Percentiles rank a stretch among this genome's conserved stretches.
Conservation (phyloP, 2,329 filamentous ascomycete genomes). For the Aureobasidium sp. region DNA sequence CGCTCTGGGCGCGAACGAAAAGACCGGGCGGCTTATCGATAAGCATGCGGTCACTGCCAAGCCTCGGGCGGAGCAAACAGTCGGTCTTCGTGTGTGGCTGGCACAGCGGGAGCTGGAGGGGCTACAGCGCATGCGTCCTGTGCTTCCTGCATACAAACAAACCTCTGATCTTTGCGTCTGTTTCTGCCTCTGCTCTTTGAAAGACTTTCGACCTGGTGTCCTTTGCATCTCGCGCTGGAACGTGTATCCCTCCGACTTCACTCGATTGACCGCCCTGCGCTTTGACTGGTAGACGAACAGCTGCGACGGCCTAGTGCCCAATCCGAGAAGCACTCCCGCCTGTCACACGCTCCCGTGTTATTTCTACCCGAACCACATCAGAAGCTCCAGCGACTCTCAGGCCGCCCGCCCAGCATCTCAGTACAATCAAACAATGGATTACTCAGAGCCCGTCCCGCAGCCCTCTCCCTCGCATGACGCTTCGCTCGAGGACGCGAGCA, state of each 20-base stretch:
- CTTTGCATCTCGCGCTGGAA: conserved; percentile 2
- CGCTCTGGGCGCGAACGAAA: background rate
- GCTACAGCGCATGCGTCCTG: background rate
- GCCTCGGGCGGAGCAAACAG: background rate
- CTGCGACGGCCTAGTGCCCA: conserved; percentile 11
- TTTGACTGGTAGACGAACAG: conserved; percentile 12
- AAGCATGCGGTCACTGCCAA: background rate
- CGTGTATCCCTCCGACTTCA: background rate
- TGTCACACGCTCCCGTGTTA: background rate
- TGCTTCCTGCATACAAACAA: background rate
- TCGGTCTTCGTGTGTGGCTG: background rate
- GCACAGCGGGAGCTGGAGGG: background rate
- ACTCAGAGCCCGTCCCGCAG: conserved; percentile 2
- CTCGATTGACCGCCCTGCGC: conserved; percentile 7
- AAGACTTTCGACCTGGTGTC: conserved; percentile 4
- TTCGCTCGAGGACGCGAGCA: conserved; percentile 41
- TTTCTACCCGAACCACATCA: background rate
- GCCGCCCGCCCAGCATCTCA: conserved; percentile 1
- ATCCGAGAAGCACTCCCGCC: background rate
- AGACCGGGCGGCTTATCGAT: conserved; percentile 1
- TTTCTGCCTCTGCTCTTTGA: background rate
- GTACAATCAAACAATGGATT: conserved; percentile 8
- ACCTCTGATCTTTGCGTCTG: background rate
- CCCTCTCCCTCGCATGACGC: conserved; percentile 20
- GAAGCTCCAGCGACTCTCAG: background rate